Percentiles rank a stretch among this genome's conserved stretches.
Conservation (phyloP, 2,329 filamentous ascomycete genomes). For the Metarhizium sp. region DNA sequence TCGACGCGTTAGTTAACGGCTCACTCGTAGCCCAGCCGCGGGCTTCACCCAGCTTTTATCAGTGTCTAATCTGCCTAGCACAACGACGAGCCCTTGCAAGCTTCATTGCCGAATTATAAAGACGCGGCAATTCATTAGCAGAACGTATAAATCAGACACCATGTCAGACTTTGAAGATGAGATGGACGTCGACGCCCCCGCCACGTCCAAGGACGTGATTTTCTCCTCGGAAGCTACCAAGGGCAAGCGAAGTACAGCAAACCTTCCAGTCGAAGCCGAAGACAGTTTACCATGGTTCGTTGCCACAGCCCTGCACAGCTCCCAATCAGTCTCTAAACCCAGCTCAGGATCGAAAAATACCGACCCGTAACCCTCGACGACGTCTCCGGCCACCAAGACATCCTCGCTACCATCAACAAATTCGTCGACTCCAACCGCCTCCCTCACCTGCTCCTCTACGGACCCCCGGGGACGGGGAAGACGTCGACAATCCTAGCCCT, state of each 20-base stretch:
- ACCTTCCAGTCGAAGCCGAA: constrained; percentile 86
- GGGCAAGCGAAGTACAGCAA: constrained; percentile 85
- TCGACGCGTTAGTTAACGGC: neutral
- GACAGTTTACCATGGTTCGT: constrained; percentile 84
- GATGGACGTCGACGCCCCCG: constrained; percentile 49
- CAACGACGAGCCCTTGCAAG: neutral
- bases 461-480: constrained; percentile 93
- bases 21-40: too few species aligned
- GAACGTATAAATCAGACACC: neutral
- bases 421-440: constrained; percentile 92
- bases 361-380: constrained; percentile 80
- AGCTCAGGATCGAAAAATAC: constrained; percentile 85
- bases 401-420: constrained; percentile 94
- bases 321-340: neutral
- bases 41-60: neutral
- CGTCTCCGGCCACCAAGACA: constrained; percentile 94
- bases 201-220: constrained; percentile 36
- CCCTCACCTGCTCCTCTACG: constrained; percentile 92
- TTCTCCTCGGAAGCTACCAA: constrained; percentile 76
- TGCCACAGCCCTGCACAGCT: neutral
- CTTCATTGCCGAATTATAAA: neutral
- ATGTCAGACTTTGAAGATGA: constrained; percentile 55
- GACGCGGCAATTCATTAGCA: neutral
- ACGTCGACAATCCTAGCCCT: constrained; percentile 94
- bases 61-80: neutral